Evolutionary conservation across 495 filamentous ascomycete genomes (phyloP), one percentile per base, ranked within the genome.

Genomic region (Glarea lozoyensis): DNA sequence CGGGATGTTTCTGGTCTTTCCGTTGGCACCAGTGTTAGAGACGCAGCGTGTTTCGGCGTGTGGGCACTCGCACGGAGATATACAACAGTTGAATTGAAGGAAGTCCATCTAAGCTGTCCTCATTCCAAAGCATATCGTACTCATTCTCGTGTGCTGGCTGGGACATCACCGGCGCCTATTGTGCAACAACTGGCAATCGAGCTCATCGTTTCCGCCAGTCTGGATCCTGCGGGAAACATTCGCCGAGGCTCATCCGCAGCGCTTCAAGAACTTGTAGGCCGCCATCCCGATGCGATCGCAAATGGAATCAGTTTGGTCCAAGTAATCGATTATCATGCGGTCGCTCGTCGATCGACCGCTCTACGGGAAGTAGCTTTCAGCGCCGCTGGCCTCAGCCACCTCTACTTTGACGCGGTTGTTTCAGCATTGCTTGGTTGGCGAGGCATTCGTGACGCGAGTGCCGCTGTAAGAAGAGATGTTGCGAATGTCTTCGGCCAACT

Each of bases 21-120:
- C 3, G 65, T 87, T n/a, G 93, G 93, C 7, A 79, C 83, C 0
- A 95, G 90, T 52, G 93, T 97, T n/a, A 75, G 92, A 40, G 92
- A 99, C 66, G 93, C 93, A 3, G 86, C 92, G 2, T 93, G 86
- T 58, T 96, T 96, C 55, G 92, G 92, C 21, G 81, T 94, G 20
- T 99, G 92, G 92, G 79, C 88, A 1, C 61, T 97, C 10, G 88
- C 88, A 32, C 72, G 92, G 45, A 79, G 88, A 36, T 99, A 97
- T 49, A 81, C 74, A 1, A 95, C 90, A 0, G 50, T 66, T 1
- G 88, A 95, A 53, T 66, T 97, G 10, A 66, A 23, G 50, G 38
- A 60, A 10, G 55, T 57, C 15, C 49, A 56, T 0, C 49, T 55
- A 12, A 15, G n/a, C 16, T n/a, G 27, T 32, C 10, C 15, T 2